Base-by-base conservation (phyloP, 768 basidiomycete species). In the Boletus sp. region DNA sequence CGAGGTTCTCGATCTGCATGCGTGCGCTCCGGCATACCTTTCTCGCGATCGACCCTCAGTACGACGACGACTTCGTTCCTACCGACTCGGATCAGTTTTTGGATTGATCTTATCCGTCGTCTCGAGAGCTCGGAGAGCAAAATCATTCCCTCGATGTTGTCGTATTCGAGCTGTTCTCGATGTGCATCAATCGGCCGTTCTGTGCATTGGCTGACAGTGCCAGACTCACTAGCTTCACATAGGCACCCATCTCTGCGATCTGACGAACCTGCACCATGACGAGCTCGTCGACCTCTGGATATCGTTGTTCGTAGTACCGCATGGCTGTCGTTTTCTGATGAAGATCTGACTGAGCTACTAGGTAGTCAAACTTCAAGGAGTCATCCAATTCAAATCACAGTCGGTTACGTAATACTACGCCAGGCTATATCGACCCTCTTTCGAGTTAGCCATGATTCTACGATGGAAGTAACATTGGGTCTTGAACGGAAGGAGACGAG, bases 201-300 rank as follows among this genome's bases (percentile, higher is more conserved):
- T 17, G 42, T 50, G 5, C 3, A 28, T 42, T 15, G 1, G n/a
- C 7, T 14, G 47, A 46, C 15, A 35, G 14, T 1, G 20, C 24
- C n/a, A 10, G 20, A 77, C 90, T 64, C 63, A 96, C 95, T 64
- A 99, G 81, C 70, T 98, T 98, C 61, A 99, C 97, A 72, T 99
- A 98, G 45, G 97, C 97, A 47, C 97, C 97, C 96, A 98, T 99
- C 75, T 99, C 96, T 51, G 94, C 93, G 67, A 99, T 99, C 77
- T 97, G 94, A 73, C 92, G 91, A 61, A 99, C 97, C 71, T 98
- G 95, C 12, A 99, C 97, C 96, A 98, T 98, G 75, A 98, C 97
- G 50, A 98, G 87, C 73, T 97, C 92, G 72, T 99, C 96, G 60
- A 97, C 92, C 74, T 98, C 92, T 29, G 94, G 94, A 71, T 94